A percentile compares a stretch with the other conserved stretches of the same genome.
These are phyloP conservation scores for Wickerhamomyces hampshirensis DNA, from an alignment of 805 yeast genomes.

Conservation along the genomic window DNA sequence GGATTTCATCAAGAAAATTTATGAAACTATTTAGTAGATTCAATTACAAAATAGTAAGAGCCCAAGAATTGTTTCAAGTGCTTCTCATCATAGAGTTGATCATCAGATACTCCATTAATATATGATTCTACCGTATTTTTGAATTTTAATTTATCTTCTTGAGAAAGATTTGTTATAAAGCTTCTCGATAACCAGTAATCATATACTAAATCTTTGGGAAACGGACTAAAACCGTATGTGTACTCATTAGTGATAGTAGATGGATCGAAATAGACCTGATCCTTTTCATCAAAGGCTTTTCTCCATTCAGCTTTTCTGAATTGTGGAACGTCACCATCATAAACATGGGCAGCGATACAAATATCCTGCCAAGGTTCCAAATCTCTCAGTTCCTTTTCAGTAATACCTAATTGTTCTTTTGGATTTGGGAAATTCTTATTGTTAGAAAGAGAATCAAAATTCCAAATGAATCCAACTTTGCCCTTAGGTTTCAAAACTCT, in stretches of 20 bases:
- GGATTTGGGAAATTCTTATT: conserved; percentile 9
- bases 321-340: conserved; percentile 49
- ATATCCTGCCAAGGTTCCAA: conserved; percentile 13
- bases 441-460: conserved; percentile 35
- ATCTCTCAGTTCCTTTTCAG: conserved; percentile 6
- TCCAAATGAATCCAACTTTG: conserved; percentile 54
- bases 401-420: conserved; percentile 4
- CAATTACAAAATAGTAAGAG: conserved; percentile 18
- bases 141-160: conserved; percentile 30
- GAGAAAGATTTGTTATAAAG: conserved; percentile 43
- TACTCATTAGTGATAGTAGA: conserved; percentile 30
- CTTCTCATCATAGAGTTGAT: conserved; percentile 4
- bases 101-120: conserved; percentile 14
- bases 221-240: conserved; percentile 26
- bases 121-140: conserved; percentile 29
- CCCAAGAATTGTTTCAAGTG: conserved; percentile 20
- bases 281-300: conserved; percentile 29
- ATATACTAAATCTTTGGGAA: conserved; percentile 35
- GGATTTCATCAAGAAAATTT: conserved; percentile 20
- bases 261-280: conserved; percentile 27
- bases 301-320: conserved; percentile 48
- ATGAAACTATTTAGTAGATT: conserved; percentile 6
- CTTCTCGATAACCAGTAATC: conserved; percentile 52
- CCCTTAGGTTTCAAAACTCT: conserved; percentile 50
- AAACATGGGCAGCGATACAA: conserved; percentile 17